Evolutionary conservation across 371 early-diverging fungal genomes (phyloP), one percentile per base, ranked within the genome.

Genomic region (Phascolomyces articulosus): DNA sequence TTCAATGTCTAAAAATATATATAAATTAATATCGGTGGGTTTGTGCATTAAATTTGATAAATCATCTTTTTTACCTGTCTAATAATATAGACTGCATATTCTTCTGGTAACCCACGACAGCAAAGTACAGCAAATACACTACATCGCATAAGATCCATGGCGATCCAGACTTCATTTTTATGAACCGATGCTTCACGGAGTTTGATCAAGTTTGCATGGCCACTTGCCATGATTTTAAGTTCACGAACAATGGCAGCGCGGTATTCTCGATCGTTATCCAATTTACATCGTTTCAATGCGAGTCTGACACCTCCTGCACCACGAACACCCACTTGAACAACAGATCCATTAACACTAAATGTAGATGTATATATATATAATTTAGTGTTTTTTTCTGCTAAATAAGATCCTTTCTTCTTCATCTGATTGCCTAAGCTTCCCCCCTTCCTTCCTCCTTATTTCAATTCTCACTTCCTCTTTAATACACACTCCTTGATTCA

Each of bases 101-200:
- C 73, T 69, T 82, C 82, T 40, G 82, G 82, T 3, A 82, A 59
- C 0, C 65, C 74, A 53, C 79, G 65, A 34, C 58, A 64, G 61
- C 79, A 79, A 6, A 82, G 47, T 1, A 82, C 75, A 11, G 75
- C 73, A 76, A 82, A 82, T 0, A 82, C 83, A 56, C 73, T 73
- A 38, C 83, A 82, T 38, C 61, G 66, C 80, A 79, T 79, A 1
- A 82, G 64, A 70, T 82, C 83, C 83, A 82, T 82, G 24, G 78
- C 77, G 16, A 82, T 82, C 80, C 80, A 82, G 8, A 82, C 72
- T 54, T 78, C 78, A 28, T 73, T 72, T 31, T 67, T 69, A 54
- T 64, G 74, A 7, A 79, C 61, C 4, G 80, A 61, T 10, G 69
- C 75, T 54, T 82, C 83, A 29, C 73, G 62, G 7, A 79, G 64